Percentiles rank a stretch among this genome's conserved stretches.
These are phyloP conservation scores for Mortierella sp. DNA, from an alignment of 371 early-diverging fungal genomes.

Conservation along the genomic window DNA sequence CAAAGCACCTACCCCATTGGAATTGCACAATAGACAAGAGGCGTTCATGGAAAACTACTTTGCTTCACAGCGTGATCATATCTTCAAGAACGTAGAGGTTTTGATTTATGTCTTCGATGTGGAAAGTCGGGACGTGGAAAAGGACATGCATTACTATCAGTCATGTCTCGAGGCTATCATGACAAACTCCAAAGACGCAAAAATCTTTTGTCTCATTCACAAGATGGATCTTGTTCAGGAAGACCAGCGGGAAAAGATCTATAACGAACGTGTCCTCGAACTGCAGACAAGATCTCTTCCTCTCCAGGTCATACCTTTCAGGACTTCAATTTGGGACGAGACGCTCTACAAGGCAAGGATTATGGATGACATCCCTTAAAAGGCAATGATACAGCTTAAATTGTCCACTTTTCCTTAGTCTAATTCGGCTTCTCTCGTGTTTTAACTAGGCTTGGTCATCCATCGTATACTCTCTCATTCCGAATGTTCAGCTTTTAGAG, in stretches of 20 bases:
- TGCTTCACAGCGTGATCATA: slow-evolving; percentile 91
- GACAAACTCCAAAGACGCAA: slow-evolving; percentile 88
- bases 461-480: slow-evolving; percentile 94
- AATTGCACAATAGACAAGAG: slow-evolving; percentile 76
- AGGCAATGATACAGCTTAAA: not conserved
- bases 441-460: slow-evolving; percentile 90
- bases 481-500: slow-evolving; percentile 89
- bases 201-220: slow-evolving; percentile 95
- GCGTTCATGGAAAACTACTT: slow-evolving; percentile 98
- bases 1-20: not conserved
- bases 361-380: not conserved
- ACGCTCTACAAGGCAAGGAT: slow-evolving; percentile 85
- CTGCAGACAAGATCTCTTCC: slow-evolving; percentile 80
- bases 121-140: slow-evolving; percentile 90
- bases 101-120: slow-evolving; percentile 98
- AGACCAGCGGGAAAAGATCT: slow-evolving; percentile 81
- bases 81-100: slow-evolving; percentile 98
- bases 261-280: slow-evolving; percentile 77
- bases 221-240: slow-evolving; percentile 96
- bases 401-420: not conserved
- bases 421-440: not conserved
- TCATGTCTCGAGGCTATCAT: slow-evolving; percentile 89
- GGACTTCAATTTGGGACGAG: slow-evolving; percentile 97
- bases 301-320: slow-evolving; percentile 80
- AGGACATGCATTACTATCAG: slow-evolving; percentile 92